Evolutionary conservation across 495 filamentous ascomycete species (phyloP), one percentile per base, ranked within the genome.

Genomic region (Thozetella sp.): DNA sequence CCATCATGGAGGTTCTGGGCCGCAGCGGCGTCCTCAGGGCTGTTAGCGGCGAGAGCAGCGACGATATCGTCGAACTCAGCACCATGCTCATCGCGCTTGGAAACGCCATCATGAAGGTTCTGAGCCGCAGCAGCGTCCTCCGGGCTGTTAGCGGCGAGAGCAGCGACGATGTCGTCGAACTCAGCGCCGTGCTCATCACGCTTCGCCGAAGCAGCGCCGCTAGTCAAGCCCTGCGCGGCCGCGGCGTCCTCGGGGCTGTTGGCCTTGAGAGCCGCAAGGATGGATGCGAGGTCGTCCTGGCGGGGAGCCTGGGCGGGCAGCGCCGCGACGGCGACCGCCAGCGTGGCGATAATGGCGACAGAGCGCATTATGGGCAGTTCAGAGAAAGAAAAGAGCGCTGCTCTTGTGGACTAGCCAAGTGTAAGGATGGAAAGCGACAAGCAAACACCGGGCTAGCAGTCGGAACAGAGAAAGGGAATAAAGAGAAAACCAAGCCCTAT

Each of bases 211-310:
- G 43, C 43, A 4, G 43, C 43, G n/a, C 20, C 11, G 30, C 30
- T 15, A 37, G 30, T 6, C n/a, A n/a, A n/a, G n/a, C n/a, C n/a
- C 30, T 37, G 30, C 11, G 43, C 43, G n/a, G 43, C 43, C 4
- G 43, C 43, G n/a, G 43, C 43, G n/a, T 48, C 43, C 43, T 48
- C 43, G n/a, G 43, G 43, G 43, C 43, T 48, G 43, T 48, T 48
- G 11, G 12, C 43, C 4, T 10, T n/a, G 10, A 48, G 43, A 3
- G 43, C 43, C 4, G 43, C 43, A 19, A 48, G 9, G 43, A 48
- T 19, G 43, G 43, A 48, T 10, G 9, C 43, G 9, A 48, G 9
- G 43, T 48, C 43, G 43, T 48, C 43, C 43, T 48, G 43, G 43
- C 43, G 43, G 43, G 43, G 10, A n/a, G n/a, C 43, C 43, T 48